Conservation (phyloP, 73 alveolate species). For the Urostyla sp. region DNA sequence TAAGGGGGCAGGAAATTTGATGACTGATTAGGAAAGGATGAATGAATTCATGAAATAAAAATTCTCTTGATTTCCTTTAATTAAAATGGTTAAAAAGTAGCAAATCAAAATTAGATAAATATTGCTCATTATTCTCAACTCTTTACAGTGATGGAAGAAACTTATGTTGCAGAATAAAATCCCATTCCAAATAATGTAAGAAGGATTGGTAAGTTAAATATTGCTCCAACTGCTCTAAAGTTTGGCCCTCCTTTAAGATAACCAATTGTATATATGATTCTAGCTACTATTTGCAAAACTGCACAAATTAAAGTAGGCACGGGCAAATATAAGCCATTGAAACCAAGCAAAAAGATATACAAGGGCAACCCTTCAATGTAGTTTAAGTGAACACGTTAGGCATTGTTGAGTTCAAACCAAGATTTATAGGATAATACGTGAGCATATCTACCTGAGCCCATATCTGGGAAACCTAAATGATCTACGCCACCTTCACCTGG, state of each 20-base stretch:
- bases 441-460: conserved; percentile 53
- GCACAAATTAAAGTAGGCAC: conserved; percentile 15
- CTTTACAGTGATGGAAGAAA: neutral
- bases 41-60: conserved; percentile 54
- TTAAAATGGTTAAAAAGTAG: neutral
- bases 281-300: conserved; percentile 1
- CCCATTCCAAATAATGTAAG: conserved; percentile 12
- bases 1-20: conserved; percentile 36
- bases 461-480: conserved; percentile 21
- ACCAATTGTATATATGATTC: conserved; percentile 36
- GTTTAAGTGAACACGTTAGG: conserved; percentile 46
- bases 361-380: conserved; percentile 28
- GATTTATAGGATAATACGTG: conserved; percentile 24
- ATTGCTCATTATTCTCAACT: too few relatives aligned
- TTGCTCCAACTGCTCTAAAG: conserved; percentile 46
- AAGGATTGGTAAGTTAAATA: neutral
- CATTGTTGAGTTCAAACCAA: conserved; percentile 37
- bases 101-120: neutral
- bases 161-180: neutral
- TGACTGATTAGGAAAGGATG: conserved; percentile 47
- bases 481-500: neutral
- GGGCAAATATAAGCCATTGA: too few relatives aligned
- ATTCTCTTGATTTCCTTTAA: neutral
- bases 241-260: conserved; percentile 34
- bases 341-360: too few relatives aligned